These are phyloP conservation scores for Colletotrichum sp. DNA, from an alignment of 2,329 filamentous ascomycete genomes.

Conservation along the genomic window DNA sequence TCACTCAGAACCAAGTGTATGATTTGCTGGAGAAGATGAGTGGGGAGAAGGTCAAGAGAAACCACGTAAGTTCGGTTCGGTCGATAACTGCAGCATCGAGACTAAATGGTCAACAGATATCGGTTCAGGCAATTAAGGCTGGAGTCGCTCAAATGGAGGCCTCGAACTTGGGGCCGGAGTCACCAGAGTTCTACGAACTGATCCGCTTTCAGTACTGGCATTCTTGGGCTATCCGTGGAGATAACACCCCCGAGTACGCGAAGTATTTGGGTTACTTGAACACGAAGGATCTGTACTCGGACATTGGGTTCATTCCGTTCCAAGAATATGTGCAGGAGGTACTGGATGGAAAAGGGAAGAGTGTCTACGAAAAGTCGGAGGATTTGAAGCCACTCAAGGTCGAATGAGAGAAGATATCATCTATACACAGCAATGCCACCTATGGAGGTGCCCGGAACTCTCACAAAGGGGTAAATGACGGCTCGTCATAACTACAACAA, in stretches of 20 bases:
- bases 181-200: neutral
- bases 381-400: neutral
- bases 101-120: neutral
- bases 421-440: neutral
- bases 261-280: neutral
- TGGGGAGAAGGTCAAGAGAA: conserved; percentile 49
- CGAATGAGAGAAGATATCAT: neutral
- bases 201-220: neutral
- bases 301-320: neutral
- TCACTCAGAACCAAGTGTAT: conserved; percentile 51
- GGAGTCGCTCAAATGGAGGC: neutral
- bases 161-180: neutral
- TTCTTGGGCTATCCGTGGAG: neutral
- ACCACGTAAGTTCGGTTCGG: conserved; percentile 30
- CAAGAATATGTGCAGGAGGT: neutral
- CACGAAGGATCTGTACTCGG: neutral
- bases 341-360: neutral
- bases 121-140: neutral
- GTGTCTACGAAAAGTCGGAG: neutral
- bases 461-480: neutral
- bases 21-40: conserved; percentile 49
- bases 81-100: neutral
- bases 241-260: neutral
- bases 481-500: neutral
- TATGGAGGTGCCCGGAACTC: neutral